phyloP scores from a whole-genome alignment of 2,329 filamentous ascomycete species.

The Claviceps spartinae region DNA sequence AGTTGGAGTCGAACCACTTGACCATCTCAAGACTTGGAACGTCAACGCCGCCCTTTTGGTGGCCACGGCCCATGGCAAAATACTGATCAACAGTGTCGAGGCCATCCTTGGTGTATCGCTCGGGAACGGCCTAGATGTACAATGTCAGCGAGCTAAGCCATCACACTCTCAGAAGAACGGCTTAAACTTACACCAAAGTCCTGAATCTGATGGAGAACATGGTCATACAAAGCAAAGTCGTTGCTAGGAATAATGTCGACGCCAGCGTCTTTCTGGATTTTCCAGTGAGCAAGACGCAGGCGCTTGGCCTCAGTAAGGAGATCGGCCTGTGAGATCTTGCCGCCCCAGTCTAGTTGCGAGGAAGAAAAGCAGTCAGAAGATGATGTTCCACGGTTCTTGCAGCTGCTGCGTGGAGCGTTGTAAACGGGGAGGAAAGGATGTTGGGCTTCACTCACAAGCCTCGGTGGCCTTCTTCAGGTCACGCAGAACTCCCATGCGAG shows the following conservation, averaged over 20 bases:
- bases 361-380: slow-evolving; percentile 12
- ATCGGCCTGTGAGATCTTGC: slow-evolving; percentile 83
- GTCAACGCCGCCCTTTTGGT: slow-evolving; percentile 88
- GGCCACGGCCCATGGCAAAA: slow-evolving; percentile 98
- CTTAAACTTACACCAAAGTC: slow-evolving; percentile 68
- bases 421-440: not conserved
- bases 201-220: slow-evolving; percentile 95
- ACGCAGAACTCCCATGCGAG: slow-evolving; percentile 94
- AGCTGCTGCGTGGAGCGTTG: no score
- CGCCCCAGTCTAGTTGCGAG: slow-evolving; percentile 53
- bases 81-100: slow-evolving; percentile 88
- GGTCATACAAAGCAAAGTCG: slow-evolving; percentile 98
- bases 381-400: not conserved
- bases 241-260: slow-evolving; percentile 98
- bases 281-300: slow-evolving; percentile 93
- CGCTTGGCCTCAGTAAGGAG: slow-evolving; percentile 93
- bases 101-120: slow-evolving; percentile 83
- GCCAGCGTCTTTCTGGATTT: slow-evolving; percentile 97
- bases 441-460: slow-evolving; percentile 46
- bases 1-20: slow-evolving; percentile 99
- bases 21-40: slow-evolving; percentile 97
- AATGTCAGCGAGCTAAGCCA: not conserved
- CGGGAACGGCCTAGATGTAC: slow-evolving; percentile 58
- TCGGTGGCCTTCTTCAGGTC: slow-evolving; percentile 99
- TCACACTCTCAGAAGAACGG: not conserved